Evolutionary conservation across 2,329 filamentous ascomycete species (phyloP).

Genomic region (Ambrosiella beaveri): DNA sequence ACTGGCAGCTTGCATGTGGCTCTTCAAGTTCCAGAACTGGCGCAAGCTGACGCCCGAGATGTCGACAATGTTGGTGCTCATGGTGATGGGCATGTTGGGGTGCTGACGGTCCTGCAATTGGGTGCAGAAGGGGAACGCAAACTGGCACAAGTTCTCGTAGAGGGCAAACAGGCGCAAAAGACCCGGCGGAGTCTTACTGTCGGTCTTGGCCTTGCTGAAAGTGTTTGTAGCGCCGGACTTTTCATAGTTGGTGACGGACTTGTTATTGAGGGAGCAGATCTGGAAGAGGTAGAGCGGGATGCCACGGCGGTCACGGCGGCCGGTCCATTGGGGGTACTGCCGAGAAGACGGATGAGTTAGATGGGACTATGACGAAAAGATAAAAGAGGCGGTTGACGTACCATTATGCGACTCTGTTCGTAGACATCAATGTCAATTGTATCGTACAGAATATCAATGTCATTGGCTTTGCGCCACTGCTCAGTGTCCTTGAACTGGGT

Average conservation of each 20-base stretch:
- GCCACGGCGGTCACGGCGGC: constrained; percentile 69
- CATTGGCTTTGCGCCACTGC: constrained; percentile 66
- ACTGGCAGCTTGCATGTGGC: constrained; percentile 85
- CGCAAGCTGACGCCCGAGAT: constrained; percentile 73
- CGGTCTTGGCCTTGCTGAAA: constrained; percentile 43
- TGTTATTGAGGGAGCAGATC: constrained; percentile 65
- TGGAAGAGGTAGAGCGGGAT: constrained; percentile 88
- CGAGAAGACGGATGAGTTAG: constrained; percentile 6
- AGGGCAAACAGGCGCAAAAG: constrained; percentile 77
- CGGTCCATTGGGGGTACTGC: constrained; percentile 89
- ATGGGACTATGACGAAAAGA: neutral
- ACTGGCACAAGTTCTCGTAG: constrained; percentile 82
- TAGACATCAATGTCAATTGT: constrained; percentile 76
- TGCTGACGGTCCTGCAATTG: constrained; percentile 54
- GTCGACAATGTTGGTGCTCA: constrained; percentile 90
- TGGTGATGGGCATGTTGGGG: constrained; percentile 70
- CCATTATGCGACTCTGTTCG: constrained; percentile 60
- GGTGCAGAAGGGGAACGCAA: constrained; percentile 71
- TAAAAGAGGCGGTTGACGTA: constrained; percentile 21
- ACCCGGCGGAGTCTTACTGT: constrained; percentile 52
- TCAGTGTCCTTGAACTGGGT: constrained; percentile 78
- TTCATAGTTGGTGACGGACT: constrained; percentile 66
- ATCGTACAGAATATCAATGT: constrained; percentile 63
- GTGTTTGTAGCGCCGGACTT: constrained; percentile 40
- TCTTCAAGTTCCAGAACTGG: constrained; percentile 91